Evolutionary conservation across 306 rosid genomes (phyloP).

Genomic region (Pachyrhizus erosus): DNA sequence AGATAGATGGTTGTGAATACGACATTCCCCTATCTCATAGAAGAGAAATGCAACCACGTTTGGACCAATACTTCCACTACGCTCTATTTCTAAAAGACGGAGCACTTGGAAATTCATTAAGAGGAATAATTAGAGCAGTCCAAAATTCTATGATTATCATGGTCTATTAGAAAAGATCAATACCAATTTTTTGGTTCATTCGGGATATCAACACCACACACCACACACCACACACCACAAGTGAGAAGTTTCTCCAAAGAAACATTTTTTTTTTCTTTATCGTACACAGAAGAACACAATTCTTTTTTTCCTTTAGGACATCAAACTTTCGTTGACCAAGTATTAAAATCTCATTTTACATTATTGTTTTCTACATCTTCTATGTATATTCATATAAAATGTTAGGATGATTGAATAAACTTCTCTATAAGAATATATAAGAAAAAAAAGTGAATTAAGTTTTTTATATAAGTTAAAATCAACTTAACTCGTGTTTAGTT

Average conservation of each 20-base stretch:
- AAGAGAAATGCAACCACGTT: constrained; percentile 44
- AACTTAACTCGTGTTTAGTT: no score
- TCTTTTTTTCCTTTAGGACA: neutral
- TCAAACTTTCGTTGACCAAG: neutral
- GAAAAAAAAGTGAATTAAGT: neutral
- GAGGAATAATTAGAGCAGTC: neutral
- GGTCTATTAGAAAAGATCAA: neutral
- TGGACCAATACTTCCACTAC: constrained; percentile 38
- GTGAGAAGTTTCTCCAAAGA: neutral
- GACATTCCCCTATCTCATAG: constrained; percentile 32
- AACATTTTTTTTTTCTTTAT: neutral
- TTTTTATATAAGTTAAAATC: no score
- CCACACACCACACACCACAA: neutral
- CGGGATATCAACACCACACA: neutral
- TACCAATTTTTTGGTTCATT: neutral
- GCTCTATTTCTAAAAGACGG: neutral
- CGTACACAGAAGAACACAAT: neutral
- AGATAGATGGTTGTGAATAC: neutral
- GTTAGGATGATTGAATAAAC: neutral
- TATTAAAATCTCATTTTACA: neutral
- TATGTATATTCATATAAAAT: neutral
- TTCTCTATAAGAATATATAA: neutral
- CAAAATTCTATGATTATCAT: neutral
- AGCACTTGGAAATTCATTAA: constrained; percentile 7
- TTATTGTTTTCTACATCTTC: neutral